These are phyloP conservation scores for Wickerhamiella nectarea DNA, from an alignment of 805 yeast genomes.

Conservation along the genomic window DNA sequence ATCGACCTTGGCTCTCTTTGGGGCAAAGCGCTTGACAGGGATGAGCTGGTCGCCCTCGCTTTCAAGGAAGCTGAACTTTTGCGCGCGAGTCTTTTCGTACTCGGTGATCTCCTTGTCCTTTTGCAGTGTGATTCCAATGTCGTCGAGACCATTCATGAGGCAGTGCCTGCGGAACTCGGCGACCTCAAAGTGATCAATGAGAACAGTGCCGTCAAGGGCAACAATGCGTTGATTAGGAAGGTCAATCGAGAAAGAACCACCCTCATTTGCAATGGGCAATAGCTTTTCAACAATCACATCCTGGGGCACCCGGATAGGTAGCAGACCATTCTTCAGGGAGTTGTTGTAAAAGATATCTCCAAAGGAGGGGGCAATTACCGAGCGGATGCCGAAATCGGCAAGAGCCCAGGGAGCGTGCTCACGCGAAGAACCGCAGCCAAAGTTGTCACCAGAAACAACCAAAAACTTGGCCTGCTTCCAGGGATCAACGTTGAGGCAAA, in stretches of 20 bases:
- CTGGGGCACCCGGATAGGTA: conserved; percentile 84
- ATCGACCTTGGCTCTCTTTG: conserved; percentile 1
- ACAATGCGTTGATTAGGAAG: conserved; percentile 72
- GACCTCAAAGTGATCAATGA: conserved; percentile 72
- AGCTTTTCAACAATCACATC: conserved; percentile 58
- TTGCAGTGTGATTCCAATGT: conserved; percentile 87
- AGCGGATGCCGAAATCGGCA: conserved; percentile 91
- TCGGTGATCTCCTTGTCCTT: conserved; percentile 63
- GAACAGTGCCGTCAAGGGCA: conserved; percentile 52
- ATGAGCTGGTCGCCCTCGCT: conserved; percentile 44
- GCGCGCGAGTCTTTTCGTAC: conserved; percentile 67
- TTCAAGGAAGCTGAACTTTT: conserved; percentile 80
- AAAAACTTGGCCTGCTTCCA: conserved; percentile 68
- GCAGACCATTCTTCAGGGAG: conserved; percentile 88
- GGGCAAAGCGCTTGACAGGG: conserved; percentile 3
- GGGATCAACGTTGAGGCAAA: conserved; percentile 74
- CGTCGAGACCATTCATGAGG: conserved; percentile 87
- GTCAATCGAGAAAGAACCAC: conserved; percentile 62
- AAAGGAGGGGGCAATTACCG: conserved; percentile 93
- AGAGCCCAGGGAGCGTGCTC: conserved; percentile 99
- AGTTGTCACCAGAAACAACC: conserved; percentile 90
- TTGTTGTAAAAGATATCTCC: conserved; percentile 98
- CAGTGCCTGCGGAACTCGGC: conserved; percentile 93
- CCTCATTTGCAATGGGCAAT: conserved; percentile 66
- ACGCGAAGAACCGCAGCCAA: conserved; percentile 98